phyloP scores from a whole-genome alignment of 2,329 filamentous ascomycete genomes.

The Colletotrichum eleusines region DNA sequence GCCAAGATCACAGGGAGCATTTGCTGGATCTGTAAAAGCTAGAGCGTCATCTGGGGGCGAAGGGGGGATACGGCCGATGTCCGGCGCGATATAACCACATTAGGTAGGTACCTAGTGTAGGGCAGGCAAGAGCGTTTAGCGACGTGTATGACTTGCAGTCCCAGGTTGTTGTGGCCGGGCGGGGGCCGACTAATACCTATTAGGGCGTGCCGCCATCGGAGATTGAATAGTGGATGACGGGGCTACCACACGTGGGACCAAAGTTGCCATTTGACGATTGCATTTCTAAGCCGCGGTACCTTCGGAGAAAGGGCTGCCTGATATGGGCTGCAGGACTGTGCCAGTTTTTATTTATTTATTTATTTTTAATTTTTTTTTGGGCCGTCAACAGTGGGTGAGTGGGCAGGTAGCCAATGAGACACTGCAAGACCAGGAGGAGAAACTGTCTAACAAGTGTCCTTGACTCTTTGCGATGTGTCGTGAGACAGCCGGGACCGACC shows the following conservation, averaged over 20 bases:
- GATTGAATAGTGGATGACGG: constrained; percentile 30
- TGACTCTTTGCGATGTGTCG: constrained; percentile 4
- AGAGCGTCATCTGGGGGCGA: constrained; percentile 15
- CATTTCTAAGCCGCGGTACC: constrained; percentile 30
- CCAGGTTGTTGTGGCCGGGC: neutral
- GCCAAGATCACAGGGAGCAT: constrained; percentile 17
- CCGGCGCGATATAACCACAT: constrained; percentile 13
- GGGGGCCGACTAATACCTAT: constrained; percentile 15
- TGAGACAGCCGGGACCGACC: constrained; percentile 23
- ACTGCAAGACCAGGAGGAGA: neutral
- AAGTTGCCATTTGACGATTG: constrained; percentile 34
- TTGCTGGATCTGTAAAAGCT: constrained; percentile 32
- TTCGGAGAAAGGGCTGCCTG: constrained; percentile 19
- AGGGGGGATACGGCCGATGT: constrained; percentile 28
- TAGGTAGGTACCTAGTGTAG: neutral
- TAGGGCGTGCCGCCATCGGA: constrained; percentile 38
- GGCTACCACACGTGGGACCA: constrained; percentile 30
- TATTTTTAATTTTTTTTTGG: no score
- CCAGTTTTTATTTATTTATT: neutral
- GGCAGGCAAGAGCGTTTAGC: constrained; percentile 24
- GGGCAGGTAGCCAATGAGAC: constrained; percentile 32
- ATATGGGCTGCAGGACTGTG: constrained; percentile 27
- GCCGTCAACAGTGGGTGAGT: constrained; percentile 6
- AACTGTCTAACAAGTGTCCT: neutral
- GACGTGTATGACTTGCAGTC: constrained; percentile 29